Evolutionary conservation across 139 green algal genomes (phyloP), one percentile per base, ranked within the genome.

Genomic region (Chlamydomonas applanata): DNA sequence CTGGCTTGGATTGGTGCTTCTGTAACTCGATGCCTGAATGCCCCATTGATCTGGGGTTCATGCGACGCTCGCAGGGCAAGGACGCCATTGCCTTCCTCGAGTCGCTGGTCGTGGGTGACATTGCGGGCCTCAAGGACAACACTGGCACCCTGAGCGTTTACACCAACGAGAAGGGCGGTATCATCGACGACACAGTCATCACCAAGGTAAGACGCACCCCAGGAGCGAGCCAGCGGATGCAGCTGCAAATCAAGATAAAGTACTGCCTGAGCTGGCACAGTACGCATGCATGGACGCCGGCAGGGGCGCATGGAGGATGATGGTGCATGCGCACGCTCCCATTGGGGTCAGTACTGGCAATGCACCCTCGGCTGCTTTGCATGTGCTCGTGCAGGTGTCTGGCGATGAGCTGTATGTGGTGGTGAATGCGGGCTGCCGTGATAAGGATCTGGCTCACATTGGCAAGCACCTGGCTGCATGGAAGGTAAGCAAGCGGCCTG

Each of bases 161-260:
- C 78, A 99, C 94, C 54, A 99, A 99, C 83, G 93, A 98, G 77
- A 89, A 94, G 68, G 96, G 96, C 16, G 96, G 96, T 59, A 98
- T 98, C 84, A 98, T 99, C 65, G 96, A 99, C 78, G 96, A 99
- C 83, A 97, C 92, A 1, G 93, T 98, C 46, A 88, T 97, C 74
- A 97, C 92, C 57, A 95, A 96, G 86, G 91, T 95, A 27, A 24
- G 76, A 2, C 3, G 59, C 13, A 9, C 4, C 59, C 7, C 20
- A 9, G 5, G 53, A n/a, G n/a, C n/a, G 20, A 22, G 53, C 53
- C 19, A 9, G 4, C 11, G 53, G 9, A 30, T 13, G 20, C 22
- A 61, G 53, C 53, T 27, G 53, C 45, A 61, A 14, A 27, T 27
- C 11, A 4, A 61, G 40, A 49, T 49, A 49, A 49, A 49, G 54